Evolutionary conservation across 1,139 yeast genomes (phyloP), one percentile per base, ranked within the genome.

Genomic region (Candida dubliniensis): DNA sequence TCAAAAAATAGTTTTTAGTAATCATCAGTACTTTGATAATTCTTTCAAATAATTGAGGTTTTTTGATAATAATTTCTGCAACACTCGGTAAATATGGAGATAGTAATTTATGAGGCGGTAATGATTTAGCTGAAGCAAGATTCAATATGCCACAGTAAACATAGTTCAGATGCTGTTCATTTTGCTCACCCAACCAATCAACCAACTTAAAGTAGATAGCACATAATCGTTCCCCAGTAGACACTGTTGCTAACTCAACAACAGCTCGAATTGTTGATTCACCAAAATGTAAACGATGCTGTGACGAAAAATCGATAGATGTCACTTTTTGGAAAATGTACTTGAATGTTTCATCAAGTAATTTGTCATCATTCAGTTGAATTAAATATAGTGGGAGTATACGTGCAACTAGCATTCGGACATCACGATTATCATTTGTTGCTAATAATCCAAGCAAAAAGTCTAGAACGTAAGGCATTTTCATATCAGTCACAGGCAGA

Each of bases 81-180:
- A 90, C 71, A 41, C 86, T 77, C 1, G 95, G 87, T 57, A 93
- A 74, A 51, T 81, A 87, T 0, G 96, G 96, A 3, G 89, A 79
- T 31, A 90, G 66, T 13, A 93, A 63, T 56, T 86, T 87, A 67
- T 84, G 82, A 0, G 89, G 83, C 1, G 87, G 76, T 27, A 79
- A 59, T 1, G 67, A 59, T 46, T 72, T 70, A 1, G 71, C 63
- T 14, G 64, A 60, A 0, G 84, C 75, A 10, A 83, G 71, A 23
- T 70, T 63, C 15, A 76, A 61, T 15, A 87, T 61, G 42, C 81
- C 80, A 54, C 78, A 79, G 50, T 81, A 79, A 0, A 87, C 88
- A 42, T 84, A 66, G 40, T 87, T 79, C 1, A 82, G 77, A 50
- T 80, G 79, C 49, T 84, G 84, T 34, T 81, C 79, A 53, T 81